Evolutionary conservation across 2,329 filamentous ascomycete genomes (phyloP).

Genomic region (Thielaviopsis populi): DNA sequence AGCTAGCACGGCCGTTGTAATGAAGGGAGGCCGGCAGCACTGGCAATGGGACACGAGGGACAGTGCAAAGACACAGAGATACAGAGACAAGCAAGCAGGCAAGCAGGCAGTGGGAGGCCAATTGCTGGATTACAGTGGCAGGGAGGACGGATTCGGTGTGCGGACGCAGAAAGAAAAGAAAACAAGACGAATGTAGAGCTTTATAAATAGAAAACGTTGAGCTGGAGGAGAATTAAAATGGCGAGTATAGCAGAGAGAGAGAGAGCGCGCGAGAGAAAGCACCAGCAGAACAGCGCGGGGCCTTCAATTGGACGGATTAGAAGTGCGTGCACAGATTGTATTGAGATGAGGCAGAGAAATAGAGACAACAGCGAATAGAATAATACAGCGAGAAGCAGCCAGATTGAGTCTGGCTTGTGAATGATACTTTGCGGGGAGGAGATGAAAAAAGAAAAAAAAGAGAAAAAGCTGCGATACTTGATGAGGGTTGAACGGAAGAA

Average conservation of each 20-base stretch:
- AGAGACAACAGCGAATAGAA: background rate
- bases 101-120: background rate
- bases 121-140: background rate
- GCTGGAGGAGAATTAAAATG: background rate
- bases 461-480: background rate
- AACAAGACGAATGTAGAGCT: background rate
- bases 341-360: background rate
- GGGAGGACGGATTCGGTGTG: background rate
- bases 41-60: background rate
- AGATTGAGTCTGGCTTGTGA: too few species aligned
- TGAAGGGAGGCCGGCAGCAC: background rate
- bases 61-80: background rate
- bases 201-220: background rate
- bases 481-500: background rate
- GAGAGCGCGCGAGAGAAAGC: background rate
- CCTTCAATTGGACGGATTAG: constrained; percentile 2
- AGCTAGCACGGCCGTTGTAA: background rate
- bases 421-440: too few species aligned
- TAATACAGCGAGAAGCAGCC: background rate
- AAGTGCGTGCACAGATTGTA: background rate
- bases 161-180: background rate
- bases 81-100: background rate
- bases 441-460: background rate
- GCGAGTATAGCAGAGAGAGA: background rate
- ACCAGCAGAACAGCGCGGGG: background rate